Conservation (phyloP, 352 stramenopile genomes). For the Elongisporangium senticosum region DNA sequence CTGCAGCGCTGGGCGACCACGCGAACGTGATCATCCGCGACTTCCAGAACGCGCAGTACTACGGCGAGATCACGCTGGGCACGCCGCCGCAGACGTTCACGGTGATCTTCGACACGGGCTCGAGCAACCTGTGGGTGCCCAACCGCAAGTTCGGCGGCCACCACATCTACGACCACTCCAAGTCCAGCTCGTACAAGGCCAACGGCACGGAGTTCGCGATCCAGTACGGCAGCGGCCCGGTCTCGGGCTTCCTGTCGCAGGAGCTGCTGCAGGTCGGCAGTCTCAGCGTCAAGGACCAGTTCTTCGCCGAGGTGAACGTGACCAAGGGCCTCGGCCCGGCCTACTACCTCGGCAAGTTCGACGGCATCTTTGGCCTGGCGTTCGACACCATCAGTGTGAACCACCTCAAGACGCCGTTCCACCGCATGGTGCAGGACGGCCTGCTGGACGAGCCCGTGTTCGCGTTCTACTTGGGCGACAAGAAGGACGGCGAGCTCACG, state of each 20-base stretch:
- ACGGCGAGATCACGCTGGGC: conserved; percentile 74
- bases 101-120: conserved; percentile 94
- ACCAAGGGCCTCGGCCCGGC: conserved; percentile 88
- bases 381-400: conserved; percentile 88
- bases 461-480: conserved; percentile 94
- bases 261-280: conserved; percentile 51
- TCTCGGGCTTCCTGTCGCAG: conserved; percentile 81
- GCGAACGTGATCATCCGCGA: conserved; percentile 79
- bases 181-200: conserved; percentile 64
- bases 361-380: conserved; percentile 93
- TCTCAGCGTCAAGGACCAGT: conserved; percentile 46
- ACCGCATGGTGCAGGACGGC: conserved; percentile 84
- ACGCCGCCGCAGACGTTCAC: conserved; percentile 83
- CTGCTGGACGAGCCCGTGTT: conserved; percentile 82
- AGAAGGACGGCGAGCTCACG: conserved; percentile 61
- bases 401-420: conserved; percentile 84
- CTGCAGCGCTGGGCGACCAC: conserved; percentile 11
- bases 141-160: conserved; percentile 30
- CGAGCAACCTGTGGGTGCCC: conserved; percentile 91
- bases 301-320: conserved; percentile 91
- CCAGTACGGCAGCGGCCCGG: conserved; percentile 85
- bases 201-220: conserved; percentile 90
- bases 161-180: conserved; percentile 71
- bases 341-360: conserved; percentile 91
- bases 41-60: conserved; percentile 90